Percentiles rank a stretch among this genome's conserved stretches.
These are phyloP conservation scores for Rachicladosporium sp. DNA, from an alignment of 2,329 filamentous ascomycete genomes.

Conservation along the genomic window DNA sequence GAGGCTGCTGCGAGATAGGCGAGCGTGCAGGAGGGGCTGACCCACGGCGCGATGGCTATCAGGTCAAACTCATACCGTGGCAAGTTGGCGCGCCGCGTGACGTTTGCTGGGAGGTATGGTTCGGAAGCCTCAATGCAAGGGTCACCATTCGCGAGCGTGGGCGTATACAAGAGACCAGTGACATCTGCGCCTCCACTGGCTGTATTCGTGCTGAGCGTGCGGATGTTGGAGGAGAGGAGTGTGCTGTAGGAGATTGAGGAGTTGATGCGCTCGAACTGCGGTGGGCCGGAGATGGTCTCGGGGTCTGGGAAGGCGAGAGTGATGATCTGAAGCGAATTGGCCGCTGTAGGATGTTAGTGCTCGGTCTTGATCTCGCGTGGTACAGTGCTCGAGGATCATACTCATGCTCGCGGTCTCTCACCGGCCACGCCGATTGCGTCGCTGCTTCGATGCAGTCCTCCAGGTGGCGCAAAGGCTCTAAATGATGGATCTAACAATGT, in stretches of 20 bases:
- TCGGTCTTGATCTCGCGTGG: no score
- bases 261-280: constrained; percentile 12
- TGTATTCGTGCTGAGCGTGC: constrained; percentile 61
- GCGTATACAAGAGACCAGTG: constrained; percentile 75
- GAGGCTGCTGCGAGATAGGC: constrained; percentile 55
- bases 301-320: constrained; percentile 21
- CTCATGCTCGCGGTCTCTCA: no score
- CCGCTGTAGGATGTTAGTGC: constrained; percentile 11
- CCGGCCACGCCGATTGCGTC: no score
- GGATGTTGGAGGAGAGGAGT: constrained; percentile 43
- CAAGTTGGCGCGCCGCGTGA: constrained; percentile 59
- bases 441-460: no score
- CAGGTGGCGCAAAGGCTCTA: no score
- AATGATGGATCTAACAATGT: no score
- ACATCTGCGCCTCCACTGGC: constrained; percentile 50
- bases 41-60: constrained; percentile 80
- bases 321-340: constrained; percentile 16
- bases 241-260: constrained; percentile 24
- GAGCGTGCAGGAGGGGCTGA: constrained; percentile 57
- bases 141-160: constrained; percentile 47
- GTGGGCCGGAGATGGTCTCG: constrained; percentile 3
- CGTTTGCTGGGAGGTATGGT: constrained; percentile 60
- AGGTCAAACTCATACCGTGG: constrained; percentile 54
- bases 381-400: no score
- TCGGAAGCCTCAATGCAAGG: constrained; percentile 52